Conservation (phyloP, 164 flowering plant species). For the Houttuynia cordata region DNA sequence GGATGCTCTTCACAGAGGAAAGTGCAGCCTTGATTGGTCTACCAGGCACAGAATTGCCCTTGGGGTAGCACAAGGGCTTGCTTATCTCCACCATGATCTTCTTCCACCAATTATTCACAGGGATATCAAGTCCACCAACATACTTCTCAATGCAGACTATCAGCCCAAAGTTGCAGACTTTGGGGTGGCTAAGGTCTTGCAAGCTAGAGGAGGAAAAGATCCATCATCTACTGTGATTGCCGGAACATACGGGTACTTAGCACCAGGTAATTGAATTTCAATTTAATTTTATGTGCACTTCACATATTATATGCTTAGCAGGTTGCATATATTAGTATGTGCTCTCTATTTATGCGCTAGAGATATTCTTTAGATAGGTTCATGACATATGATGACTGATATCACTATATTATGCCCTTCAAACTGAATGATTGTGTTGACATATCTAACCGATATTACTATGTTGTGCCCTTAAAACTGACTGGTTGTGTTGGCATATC, state of each 20-base stretch:
- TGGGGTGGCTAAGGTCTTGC: constrained; percentile 90
- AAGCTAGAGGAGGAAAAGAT: constrained; percentile 65
- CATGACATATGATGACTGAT: too few relatives aligned
- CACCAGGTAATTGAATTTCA: constrained; percentile 56
- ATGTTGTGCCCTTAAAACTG: too few relatives aligned
- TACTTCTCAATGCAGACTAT: constrained; percentile 60
- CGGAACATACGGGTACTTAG: constrained; percentile 92
- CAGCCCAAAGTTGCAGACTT: constrained; percentile 94
- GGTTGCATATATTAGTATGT: too few relatives aligned
- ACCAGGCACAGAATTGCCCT: constrained; percentile 72
- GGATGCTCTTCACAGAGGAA: constrained; percentile 73
- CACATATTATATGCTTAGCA: too few relatives aligned
- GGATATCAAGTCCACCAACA: constrained; percentile 87
- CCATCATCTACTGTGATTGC: constrained; percentile 68
- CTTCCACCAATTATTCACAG: constrained; percentile 74
- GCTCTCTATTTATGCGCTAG: too few relatives aligned
- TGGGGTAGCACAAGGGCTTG: constrained; percentile 88
- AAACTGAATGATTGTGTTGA: too few relatives aligned
- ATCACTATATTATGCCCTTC: too few relatives aligned
- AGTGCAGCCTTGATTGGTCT: constrained; percentile 63
- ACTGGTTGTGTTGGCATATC: too few relatives aligned
- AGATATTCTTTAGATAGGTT: too few relatives aligned
- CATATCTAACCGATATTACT: too few relatives aligned
- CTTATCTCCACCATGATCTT: constrained; percentile 90
- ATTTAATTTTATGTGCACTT: background rate